Evolutionary conservation across 495 filamentous ascomycete species (phyloP), one percentile per base, ranked within the genome.

Genomic region (Penicillium turbatum): DNA sequence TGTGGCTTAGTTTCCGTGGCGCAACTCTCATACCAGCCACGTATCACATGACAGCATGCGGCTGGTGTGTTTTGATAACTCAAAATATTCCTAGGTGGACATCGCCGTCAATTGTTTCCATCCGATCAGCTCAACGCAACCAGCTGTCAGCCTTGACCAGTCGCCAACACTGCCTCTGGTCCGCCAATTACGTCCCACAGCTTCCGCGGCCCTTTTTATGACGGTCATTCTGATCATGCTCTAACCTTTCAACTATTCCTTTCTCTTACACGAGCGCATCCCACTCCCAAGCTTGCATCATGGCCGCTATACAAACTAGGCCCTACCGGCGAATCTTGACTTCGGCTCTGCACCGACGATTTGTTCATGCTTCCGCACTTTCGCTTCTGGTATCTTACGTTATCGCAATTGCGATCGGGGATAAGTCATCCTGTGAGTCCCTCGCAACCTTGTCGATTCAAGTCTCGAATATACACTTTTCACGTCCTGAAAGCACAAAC

Each of bases 251-350:
- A 29, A 57, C 56, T n/a, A 31, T 30, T 12, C 29, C 48, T 60
- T 56, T 58, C 49, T 62, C 48, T 54, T 54, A 34, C 49, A 66
- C 66, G 59, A 69, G 55, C 51, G 51, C 64, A 62, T 63, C 62
- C 65, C 61, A 49, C 57, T 51, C 51, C 41, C 40, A 48, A 56
- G 57, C 57, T 63, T 59, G 48, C 71, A 73, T 52, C 63, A 81
- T 82, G 79, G 72, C 76, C 60, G 61, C 70, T 46, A 51, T 65
- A 44, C 72, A 69, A 65, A 66, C 72, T 47, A 73, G 82, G 45
- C 81, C 80, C 36, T 97, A 96, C 65, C 84, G 92, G 74, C 88
- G 95, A 63, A 91, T 95, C 69, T 72, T 97, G 52, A 96, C 92
- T 35, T 92, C 93, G 31, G 81, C 88, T 36, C 72, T 97, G 48